Conservation (phyloP, 371 early-diverging fungal species). For the Sporodiniella umbellata region DNA sequence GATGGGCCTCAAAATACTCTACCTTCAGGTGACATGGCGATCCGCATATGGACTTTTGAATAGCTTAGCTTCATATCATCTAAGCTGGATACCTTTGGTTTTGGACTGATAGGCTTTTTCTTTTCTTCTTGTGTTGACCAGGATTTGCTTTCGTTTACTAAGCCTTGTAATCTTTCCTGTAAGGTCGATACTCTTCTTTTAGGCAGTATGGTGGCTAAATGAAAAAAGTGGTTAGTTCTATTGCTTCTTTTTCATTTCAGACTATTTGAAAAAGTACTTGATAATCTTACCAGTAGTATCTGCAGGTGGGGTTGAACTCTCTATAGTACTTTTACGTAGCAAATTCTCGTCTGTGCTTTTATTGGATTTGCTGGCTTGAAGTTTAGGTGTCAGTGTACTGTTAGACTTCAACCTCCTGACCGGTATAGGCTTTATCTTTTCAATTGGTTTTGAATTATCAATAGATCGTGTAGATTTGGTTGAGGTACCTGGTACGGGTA, state of each 20-base stretch:
- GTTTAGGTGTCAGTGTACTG: conserved; percentile 8
- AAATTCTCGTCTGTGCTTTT: conserved; percentile 16
- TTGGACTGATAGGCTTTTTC: conserved; percentile 15
- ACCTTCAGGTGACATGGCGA: conserved; percentile 42
- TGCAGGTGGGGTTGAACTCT: too few species aligned
- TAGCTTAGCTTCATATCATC: conserved; percentile 2
- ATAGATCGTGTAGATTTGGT: neutral
- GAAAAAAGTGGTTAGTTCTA: too few species aligned
- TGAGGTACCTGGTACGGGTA: conserved; percentile 15
- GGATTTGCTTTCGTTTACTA: conserved; percentile 23
- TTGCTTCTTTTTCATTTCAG: too few species aligned
- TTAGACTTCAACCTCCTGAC: conserved; percentile 16
- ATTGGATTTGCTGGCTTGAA: conserved; percentile 9
- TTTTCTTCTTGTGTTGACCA: conserved; percentile 10
- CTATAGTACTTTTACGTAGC: neutral
- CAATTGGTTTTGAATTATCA: too few species aligned
- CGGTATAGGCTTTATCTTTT: neutral
- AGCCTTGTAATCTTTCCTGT: conserved; percentile 25
- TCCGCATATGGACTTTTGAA: conserved; percentile 24
- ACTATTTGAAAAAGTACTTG: too few species aligned
- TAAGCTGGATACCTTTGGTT: conserved; percentile 4
- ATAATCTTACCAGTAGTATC: too few species aligned
- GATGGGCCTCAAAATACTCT: neutral
- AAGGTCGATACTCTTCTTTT: conserved; percentile 20
- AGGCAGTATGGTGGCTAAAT: too few species aligned